Evolutionary conservation across 2,329 filamentous ascomycete genomes (phyloP).

Genomic region (Capronia coronata): DNA sequence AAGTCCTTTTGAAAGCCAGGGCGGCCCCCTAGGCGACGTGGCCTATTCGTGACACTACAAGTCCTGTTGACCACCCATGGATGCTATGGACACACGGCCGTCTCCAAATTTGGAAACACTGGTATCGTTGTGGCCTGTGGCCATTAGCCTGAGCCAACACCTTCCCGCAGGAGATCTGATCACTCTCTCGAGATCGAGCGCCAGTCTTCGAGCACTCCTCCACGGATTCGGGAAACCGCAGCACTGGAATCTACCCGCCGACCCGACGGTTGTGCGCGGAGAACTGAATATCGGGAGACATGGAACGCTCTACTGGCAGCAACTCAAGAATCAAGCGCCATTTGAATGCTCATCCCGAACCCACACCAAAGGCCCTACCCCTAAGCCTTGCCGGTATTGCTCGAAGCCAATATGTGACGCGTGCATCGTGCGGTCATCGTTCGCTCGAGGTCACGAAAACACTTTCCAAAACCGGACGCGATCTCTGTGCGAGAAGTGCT

Average conservation of each 20-base stretch:
- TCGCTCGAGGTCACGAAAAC: conserved; percentile 28
- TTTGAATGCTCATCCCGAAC: conserved; percentile 28
- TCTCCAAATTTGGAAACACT: conserved; percentile 25
- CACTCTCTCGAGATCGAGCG: conserved; percentile 28
- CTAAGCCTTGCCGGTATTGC: conserved; percentile 30
- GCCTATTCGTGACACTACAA: too few relatives aligned
- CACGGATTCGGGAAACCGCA: conserved; percentile 30
- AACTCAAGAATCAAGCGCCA: conserved; percentile 27
- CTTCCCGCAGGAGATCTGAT: conserved; percentile 31
- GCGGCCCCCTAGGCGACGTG: too few relatives aligned
- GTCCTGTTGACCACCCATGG: neutral
- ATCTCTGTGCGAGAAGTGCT: conserved; percentile 31
- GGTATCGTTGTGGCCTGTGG: conserved; percentile 30
- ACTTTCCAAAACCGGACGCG: conserved; percentile 32
- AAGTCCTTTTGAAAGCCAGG: neutral
- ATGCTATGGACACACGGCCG: conserved; percentile 1
- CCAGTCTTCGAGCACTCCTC: conserved; percentile 27
- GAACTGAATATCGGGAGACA: conserved; percentile 30
- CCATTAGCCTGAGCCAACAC: conserved; percentile 25
- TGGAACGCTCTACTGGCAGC: conserved; percentile 30
- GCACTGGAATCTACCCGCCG: neutral
- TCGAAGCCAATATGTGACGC: conserved; percentile 32
- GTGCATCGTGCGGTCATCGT: conserved; percentile 31
- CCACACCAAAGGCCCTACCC: conserved; percentile 28
- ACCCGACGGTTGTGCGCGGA: conserved; percentile 7